A percentile compares a stretch with the other conserved stretches of the same genome.
Conservation (phyloP, 345 rosid genomes). For the Hibiscus mutabilis region DNA sequence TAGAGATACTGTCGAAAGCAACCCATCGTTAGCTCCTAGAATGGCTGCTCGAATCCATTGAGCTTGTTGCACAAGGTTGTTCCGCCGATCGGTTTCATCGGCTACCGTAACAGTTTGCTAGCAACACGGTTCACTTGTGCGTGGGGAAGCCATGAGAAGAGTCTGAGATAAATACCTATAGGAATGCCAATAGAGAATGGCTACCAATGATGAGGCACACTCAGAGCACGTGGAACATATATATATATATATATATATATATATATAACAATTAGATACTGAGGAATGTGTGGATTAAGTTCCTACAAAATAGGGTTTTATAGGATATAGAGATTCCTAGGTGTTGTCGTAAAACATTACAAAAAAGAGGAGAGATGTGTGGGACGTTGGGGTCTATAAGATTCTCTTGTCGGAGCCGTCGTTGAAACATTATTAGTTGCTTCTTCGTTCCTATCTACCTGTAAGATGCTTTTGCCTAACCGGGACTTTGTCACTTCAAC, state of each 20-base stretch:
- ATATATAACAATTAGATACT: too few species aligned
- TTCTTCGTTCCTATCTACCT: background rate
- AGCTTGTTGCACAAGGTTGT: conserved; percentile 18
- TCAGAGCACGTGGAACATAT: conserved; percentile 18
- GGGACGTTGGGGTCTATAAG: conserved; percentile 1
- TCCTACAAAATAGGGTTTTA: background rate
- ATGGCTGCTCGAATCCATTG: conserved; percentile 55
- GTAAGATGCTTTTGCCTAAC: background rate
- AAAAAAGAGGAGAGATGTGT: background rate
- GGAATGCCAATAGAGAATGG: conserved; percentile 22
- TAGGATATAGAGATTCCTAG: background rate
- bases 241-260: background rate
- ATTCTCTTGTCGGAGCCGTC: background rate
- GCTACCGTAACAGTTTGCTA: background rate
- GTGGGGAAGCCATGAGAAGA: conserved; percentile 17
- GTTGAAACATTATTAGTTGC: background rate
- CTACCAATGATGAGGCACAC: conserved; percentile 14
- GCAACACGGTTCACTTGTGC: background rate
- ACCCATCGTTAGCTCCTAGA: conserved; percentile 47
- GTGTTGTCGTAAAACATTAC: background rate
- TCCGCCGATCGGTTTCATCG: background rate
- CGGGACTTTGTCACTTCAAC: too few species aligned
- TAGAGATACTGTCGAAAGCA: conserved; percentile 43
- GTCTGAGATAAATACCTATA: background rate
- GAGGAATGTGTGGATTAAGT: background rate